phyloP scores from a whole-genome alignment of 2,329 filamentous ascomycete species.

The Bipolaris bicolor region DNA sequence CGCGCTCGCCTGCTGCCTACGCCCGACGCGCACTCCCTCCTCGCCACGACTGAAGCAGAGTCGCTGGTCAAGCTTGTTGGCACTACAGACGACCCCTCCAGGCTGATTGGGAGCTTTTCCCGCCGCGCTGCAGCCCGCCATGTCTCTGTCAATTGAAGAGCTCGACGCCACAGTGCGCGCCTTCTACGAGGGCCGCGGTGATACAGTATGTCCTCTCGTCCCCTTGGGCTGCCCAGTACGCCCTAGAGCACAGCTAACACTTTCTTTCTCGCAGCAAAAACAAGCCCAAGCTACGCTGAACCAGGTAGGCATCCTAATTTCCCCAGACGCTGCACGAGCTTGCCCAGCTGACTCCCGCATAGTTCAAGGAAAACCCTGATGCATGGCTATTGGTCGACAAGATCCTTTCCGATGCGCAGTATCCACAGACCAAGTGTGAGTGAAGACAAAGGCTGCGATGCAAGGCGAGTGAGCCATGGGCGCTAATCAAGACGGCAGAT shows the following conservation, averaged over 20 bases:
- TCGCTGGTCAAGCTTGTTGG: slow-evolving; percentile 26
- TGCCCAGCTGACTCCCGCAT: slow-evolving; percentile 29
- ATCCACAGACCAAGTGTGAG: slow-evolving; percentile 95
- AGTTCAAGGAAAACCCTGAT: slow-evolving; percentile 99
- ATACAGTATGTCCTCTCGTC: slow-evolving; percentile 69
- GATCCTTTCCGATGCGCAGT: slow-evolving; percentile 90
- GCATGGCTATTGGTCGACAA: slow-evolving; percentile 97
- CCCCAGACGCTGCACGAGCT: slow-evolving; percentile 9
- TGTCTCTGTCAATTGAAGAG: slow-evolving; percentile 83
- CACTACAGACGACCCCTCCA: slow-evolving; percentile 25
- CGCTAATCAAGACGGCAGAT: slow-evolving; percentile 62
- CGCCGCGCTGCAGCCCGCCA: slow-evolving; percentile 49
- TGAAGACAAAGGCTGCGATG: slow-evolving; percentile 11
- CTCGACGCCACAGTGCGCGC: slow-evolving; percentile 94
- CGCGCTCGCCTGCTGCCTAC: slow-evolving; percentile 24
- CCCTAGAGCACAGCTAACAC: slow-evolving; percentile 48
- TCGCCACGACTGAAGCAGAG: slow-evolving; percentile 11
- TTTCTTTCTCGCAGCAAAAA: slow-evolving; percentile 74
- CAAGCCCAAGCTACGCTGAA: slow-evolving; percentile 91
- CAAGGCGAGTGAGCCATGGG: slow-evolving; percentile 18
- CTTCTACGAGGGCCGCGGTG: slow-evolving; percentile 97
- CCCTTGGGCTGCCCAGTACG: background rate
- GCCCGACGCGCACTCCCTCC: slow-evolving; percentile 18
- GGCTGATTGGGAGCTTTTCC: slow-evolving; percentile 45
- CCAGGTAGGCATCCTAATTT: slow-evolving; percentile 67